Base-by-base conservation (phyloP, 257 asterid species). In the Eucommia ulmoides region DNA sequence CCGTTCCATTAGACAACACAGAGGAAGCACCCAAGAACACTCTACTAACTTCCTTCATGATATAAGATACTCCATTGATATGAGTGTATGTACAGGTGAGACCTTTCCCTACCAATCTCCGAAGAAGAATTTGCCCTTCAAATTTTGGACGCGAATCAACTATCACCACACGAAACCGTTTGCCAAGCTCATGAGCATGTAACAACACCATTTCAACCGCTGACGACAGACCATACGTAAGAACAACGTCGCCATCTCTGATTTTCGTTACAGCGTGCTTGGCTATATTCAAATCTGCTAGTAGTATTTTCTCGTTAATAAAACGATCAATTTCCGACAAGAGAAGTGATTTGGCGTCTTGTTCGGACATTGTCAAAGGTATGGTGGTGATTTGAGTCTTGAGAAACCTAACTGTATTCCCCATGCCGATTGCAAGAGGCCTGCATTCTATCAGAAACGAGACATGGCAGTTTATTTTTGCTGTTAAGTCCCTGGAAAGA, bases 381-480 rank as follows among this genome's bases (percentile, higher is more conserved):
- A 87, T 53, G 59, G 74, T 77, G 23, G 81, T 59, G 51, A 83
- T 81, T 58, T 69, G 87, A 56, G 78, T 72, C 55, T 87, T 87
- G 29, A 87, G 83, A 67, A 80, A 83, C 62, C 81, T 76, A 56
- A 83, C 83, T 25, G 88, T 91, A 55, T 83, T 87, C 56, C 91
- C 97, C 97, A 87, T 87, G 74, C 88, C 81, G 51, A 87, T 71
- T 16, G 97, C 83, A 65, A 87, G 93, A 62, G 91, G 97, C 60
- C 97, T 72, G 70, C 97, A 88, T 56, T 75, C 88, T 22, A 76
- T 79, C 67, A 83, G 72, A 54, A 76, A 88, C 25, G 88, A 76
- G 41, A 83, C 78, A 20, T 74, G 70, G 55, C 79, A 59, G 66
- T 74, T 88, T 54, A 88, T 67, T 72, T 81, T 88, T 15, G 80